Conservation (phyloP, 192 early-diverging fungal species). For the Rhizoclosmatium sp. region DNA sequence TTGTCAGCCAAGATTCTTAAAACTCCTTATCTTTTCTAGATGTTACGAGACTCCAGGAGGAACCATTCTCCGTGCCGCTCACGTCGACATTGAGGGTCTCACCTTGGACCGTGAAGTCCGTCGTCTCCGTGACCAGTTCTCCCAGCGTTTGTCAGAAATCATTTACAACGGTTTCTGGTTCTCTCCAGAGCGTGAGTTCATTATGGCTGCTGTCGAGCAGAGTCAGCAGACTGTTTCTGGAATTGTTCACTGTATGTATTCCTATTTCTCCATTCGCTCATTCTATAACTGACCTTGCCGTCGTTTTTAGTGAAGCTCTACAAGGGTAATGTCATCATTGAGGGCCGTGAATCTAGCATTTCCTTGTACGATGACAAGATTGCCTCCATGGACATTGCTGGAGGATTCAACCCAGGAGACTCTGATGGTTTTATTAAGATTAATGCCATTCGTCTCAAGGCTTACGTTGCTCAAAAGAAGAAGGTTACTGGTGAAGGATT, state of each 20-base stretch:
- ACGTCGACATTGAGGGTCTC: slow-evolving; percentile 95
- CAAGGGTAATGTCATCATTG: slow-evolving; percentile 91
- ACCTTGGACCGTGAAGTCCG: slow-evolving; percentile 96
- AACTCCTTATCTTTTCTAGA: slow-evolving; percentile 31
- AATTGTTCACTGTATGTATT: slow-evolving; percentile 72
- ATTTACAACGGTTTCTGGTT: slow-evolving; percentile 99
- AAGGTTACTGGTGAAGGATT: slow-evolving; percentile 37
- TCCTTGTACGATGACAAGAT: slow-evolving; percentile 94
- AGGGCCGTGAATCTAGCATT: slow-evolving; percentile 82
- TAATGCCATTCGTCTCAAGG: slow-evolving; percentile 88
- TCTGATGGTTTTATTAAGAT: slow-evolving; percentile 99
- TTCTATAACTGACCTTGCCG: background rate
- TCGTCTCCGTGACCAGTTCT: slow-evolving; percentile 77
- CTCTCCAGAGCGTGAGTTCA: slow-evolving; percentile 92
- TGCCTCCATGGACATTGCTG: slow-evolving; percentile 89
- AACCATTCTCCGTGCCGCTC: slow-evolving; percentile 92
- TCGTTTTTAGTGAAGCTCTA: slow-evolving; percentile 81
- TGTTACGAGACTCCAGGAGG: slow-evolving; percentile 99
- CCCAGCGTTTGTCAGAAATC: slow-evolving; percentile 70
- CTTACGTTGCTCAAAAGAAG: slow-evolving; percentile 56
- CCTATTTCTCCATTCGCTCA: slow-evolving; percentile 1
- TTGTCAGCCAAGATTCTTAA: background rate
- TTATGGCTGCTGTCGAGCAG: slow-evolving; percentile 80
- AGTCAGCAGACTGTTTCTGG: slow-evolving; percentile 91
- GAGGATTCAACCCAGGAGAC: slow-evolving; percentile 90